phyloP scores from a whole-genome alignment of 768 basidiomycete species.

The Tulasnella sp. region DNA sequence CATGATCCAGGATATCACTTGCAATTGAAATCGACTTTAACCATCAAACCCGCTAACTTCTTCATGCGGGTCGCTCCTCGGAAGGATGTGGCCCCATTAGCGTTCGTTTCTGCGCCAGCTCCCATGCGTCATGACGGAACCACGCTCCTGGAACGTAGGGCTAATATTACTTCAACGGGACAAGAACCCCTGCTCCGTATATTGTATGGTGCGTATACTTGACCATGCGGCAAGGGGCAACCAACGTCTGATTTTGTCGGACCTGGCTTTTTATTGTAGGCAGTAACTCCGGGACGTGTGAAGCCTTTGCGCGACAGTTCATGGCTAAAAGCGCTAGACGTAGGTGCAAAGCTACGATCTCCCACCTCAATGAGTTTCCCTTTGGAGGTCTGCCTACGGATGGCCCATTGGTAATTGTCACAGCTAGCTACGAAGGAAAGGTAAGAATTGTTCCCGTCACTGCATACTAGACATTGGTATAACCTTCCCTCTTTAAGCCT shows the following conservation, averaged over 20 bases:
- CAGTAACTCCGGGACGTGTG: slow-evolving; percentile 41
- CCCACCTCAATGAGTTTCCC: slow-evolving; percentile 32
- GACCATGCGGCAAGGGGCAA: no score
- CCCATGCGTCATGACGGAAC: not conserved
- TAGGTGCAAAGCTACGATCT: slow-evolving; percentile 26
- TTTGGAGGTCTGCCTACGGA: slow-evolving; percentile 28
- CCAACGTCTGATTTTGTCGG: no score
- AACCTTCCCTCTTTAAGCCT: slow-evolving; percentile 21
- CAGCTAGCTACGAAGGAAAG: slow-evolving; percentile 40
- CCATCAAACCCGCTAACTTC: slow-evolving; percentile 39
- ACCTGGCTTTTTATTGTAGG: no score
- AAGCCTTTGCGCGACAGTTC: slow-evolving; percentile 35
- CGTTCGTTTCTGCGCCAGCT: not conserved
- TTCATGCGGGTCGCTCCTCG: slow-evolving; percentile 34
- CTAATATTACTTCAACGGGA: no score
- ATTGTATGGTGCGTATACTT: no score
- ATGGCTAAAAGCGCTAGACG: slow-evolving; percentile 27
- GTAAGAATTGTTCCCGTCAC: not conserved
- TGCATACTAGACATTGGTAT: slow-evolving; percentile 26
- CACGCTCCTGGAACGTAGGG: no score
- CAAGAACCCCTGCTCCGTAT: not conserved
- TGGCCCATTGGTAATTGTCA: slow-evolving; percentile 37
- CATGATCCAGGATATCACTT: slow-evolving; percentile 38
- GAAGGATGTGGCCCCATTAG: slow-evolving; percentile 11
- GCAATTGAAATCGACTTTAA: slow-evolving; percentile 27